A percentile compares a stretch with the other conserved stretches of the same genome.
phyloP scores from a whole-genome alignment of 345 rosid genomes.

The Eucalyptus lansdowneana region DNA sequence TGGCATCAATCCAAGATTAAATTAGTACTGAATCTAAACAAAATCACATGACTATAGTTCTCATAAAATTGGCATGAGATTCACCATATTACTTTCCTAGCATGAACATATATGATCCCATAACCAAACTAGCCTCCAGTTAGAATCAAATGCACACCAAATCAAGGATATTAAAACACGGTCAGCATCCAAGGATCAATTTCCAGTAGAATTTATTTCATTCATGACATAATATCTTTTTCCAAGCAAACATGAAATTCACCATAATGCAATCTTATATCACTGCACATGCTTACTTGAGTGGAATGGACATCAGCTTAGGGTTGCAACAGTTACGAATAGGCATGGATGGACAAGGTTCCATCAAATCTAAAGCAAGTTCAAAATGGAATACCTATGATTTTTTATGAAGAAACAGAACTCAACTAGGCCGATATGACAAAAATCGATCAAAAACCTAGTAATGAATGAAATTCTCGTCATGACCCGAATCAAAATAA shows the following conservation, averaged over 20 bases:
- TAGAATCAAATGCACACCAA: too few species aligned
- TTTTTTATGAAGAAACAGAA: background rate
- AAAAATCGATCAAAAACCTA: too few species aligned
- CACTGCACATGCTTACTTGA: background rate
- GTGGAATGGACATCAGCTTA: background rate
- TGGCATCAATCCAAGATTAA: too few species aligned
- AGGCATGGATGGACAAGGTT: background rate
- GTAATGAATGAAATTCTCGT: background rate
- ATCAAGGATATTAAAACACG: too few species aligned
- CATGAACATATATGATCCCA: too few species aligned
- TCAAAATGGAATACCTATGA: background rate
- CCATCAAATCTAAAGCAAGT: background rate
- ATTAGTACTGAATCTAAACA: accelerated
- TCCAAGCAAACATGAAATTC: background rate
- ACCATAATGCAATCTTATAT: too few species aligned
- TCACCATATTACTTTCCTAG: too few species aligned
- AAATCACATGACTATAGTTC: too few species aligned
- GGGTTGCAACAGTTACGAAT: accelerated
- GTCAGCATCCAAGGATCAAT: background rate
- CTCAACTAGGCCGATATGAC: background rate
- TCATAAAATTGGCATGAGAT: too few species aligned
- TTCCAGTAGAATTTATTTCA: too few species aligned
- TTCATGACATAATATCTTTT: too few species aligned
- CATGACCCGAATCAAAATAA: background rate
- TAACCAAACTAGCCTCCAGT: too few species aligned